phyloP scores from a whole-genome alignment of 495 filamentous ascomycete genomes.

The Penicillium pancosmium region DNA sequence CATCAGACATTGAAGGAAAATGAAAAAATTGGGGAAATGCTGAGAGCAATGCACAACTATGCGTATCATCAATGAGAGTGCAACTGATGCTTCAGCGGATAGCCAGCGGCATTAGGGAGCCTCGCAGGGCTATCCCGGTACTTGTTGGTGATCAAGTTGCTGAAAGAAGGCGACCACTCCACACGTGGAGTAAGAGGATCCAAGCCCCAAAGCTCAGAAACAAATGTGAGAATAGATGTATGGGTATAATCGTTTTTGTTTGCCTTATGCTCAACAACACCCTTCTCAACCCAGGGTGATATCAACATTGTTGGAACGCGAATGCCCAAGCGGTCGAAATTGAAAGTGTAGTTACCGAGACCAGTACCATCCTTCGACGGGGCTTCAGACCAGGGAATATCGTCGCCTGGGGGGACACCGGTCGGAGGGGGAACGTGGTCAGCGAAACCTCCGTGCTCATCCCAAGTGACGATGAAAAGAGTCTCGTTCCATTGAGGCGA shows the following conservation, averaged over 20 bases:
- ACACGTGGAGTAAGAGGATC: slow-evolving; percentile 43
- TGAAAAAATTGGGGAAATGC: no score
- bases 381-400: slow-evolving; percentile 42
- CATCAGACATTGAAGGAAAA: no score
- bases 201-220: slow-evolving; percentile 46
- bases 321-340: slow-evolving; percentile 52
- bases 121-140: slow-evolving; percentile 32
- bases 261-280: slow-evolving; percentile 42
- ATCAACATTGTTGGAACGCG: slow-evolving; percentile 54
- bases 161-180: slow-evolving; percentile 46
- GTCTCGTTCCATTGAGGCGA: slow-evolving; percentile 53
- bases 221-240: slow-evolving; percentile 47
- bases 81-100: slow-evolving; percentile 3
- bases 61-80: not conserved
- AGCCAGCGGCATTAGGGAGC: slow-evolving; percentile 29
- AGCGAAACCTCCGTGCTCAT: slow-evolving; percentile 53
- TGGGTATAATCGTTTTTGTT: slow-evolving; percentile 44
- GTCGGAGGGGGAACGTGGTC: slow-evolving; percentile 52
- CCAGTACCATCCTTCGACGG: slow-evolving; percentile 36
- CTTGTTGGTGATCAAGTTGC: slow-evolving; percentile 34
- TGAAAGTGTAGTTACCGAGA: slow-evolving; percentile 40
- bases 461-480: slow-evolving; percentile 52
- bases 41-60: not conserved
- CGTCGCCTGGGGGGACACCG: slow-evolving; percentile 44
- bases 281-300: slow-evolving; percentile 53